Evolutionary conservation across 306 rosid species (phyloP).

Genomic region (Fragaria ananassa): DNA sequence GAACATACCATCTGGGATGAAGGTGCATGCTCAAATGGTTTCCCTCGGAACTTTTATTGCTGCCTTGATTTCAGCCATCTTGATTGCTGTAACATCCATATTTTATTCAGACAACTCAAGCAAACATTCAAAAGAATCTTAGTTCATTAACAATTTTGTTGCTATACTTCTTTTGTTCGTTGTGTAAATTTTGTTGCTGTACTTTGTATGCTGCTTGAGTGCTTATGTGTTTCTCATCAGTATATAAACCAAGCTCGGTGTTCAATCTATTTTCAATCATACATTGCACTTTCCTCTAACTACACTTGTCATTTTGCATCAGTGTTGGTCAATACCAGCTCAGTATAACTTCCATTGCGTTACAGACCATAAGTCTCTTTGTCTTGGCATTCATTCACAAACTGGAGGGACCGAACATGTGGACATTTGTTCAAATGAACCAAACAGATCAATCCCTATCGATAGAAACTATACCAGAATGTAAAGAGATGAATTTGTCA

Average conservation of each 20-base stretch:
- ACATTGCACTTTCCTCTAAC: not conserved
- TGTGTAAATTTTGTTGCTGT: not conserved
- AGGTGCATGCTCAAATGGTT: slow-evolving; percentile 53
- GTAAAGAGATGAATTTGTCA: no score
- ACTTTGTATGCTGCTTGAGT: not conserved
- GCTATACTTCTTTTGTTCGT: not conserved
- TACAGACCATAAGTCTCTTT: not conserved
- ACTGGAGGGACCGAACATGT: not conserved
- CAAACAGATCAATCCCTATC: no score
- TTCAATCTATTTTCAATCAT: not conserved
- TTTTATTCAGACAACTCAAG: slow-evolving; percentile 31
- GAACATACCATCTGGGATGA: slow-evolving; percentile 66
- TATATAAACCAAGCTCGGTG: not conserved
- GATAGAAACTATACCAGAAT: no score
- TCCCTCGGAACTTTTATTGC: slow-evolving; percentile 48
- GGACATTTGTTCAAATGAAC: no score
- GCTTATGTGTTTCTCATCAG: not conserved
- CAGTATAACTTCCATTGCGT: not conserved
- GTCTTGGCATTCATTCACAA: not conserved
- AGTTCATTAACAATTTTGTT: not conserved
- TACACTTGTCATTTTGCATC: not conserved
- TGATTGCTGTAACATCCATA: slow-evolving; percentile 48
- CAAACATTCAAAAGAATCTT: slow-evolving; percentile 43
- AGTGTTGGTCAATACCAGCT: not conserved
- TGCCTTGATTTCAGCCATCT: slow-evolving; percentile 55